Evolutionary conservation across 441 rosid species (phyloP), one percentile per base, ranked within the genome.

Genomic region (Melastoma candidum): DNA sequence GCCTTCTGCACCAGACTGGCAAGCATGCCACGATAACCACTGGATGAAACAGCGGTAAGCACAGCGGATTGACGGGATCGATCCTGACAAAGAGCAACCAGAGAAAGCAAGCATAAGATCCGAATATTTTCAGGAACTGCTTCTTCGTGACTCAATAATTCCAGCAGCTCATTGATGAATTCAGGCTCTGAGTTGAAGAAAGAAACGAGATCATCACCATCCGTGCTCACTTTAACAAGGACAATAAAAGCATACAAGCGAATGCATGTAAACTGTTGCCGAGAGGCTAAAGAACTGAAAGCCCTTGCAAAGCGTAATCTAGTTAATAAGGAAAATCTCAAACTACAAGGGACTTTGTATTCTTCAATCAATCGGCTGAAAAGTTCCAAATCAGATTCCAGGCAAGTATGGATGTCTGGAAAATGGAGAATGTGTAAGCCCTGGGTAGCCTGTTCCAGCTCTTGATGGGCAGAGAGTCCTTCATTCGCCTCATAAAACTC

Each of bases 241-340:
- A 89, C 93, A 50, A 82, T 81, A 78, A 93, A 87, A 26, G 99
- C 96, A 68, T 86, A 84, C 60, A 93, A 67, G 61, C 96, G 95
- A 66, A 93, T 93, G 83, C 95, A 76, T 13, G 86, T 86, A 68
- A 81, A 86, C 72, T 86, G 97, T 71, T 77, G 93, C 52, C 90
- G 80, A 68, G 93, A 70, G 58, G 80, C 65, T 68, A 80, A 64
- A 55, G 90, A 83, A 25, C 79, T 73, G 59, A 93, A 93, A 4
- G 95, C 99, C 79, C 90, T 84, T 8, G 99, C 90, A 78, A 79
- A 93, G 55, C 89, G 83, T 75, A 89, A 71, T 70, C 99, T 78
- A 59, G 97, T 82, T 74, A 89, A 63, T 36, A 93, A 71, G 10
- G 90, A 71, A 68, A 89, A 93, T 71, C 99, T 81, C 73, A 93